A percentile compares a stretch with the other conserved stretches of the same genome.
Conservation (phyloP, 169 alveolate genomes). For the Plasmodium relictum region DNA sequence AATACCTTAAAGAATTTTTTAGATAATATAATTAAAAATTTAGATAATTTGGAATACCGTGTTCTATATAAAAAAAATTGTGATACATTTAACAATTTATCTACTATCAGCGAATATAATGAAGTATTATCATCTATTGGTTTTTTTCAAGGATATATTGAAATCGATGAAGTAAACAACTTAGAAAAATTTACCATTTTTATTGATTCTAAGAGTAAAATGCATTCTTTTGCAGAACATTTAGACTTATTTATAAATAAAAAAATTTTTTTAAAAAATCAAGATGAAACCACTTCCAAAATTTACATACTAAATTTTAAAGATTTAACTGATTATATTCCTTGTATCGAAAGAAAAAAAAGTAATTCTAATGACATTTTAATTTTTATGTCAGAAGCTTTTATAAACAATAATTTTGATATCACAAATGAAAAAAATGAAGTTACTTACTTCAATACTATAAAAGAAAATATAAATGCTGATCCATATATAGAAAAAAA, state of each 20-base stretch:
- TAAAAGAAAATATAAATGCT: conserved; percentile 8
- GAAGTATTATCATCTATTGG: conserved; percentile 35
- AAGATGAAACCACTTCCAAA: conserved; percentile 37
- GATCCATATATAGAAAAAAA: conserved; percentile 31
- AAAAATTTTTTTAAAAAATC: conserved; percentile 53
- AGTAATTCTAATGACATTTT: conserved; percentile 17
- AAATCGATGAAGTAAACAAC: conserved; percentile 55
- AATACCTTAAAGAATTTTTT: conserved; percentile 22
- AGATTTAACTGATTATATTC: conserved; percentile 45
- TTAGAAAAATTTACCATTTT: conserved; percentile 37
- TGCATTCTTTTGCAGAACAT: conserved; percentile 29
- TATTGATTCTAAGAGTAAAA: conserved; percentile 33
- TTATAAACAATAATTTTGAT: conserved; percentile 47
- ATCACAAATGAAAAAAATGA: conserved; percentile 50
- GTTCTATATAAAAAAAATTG: conserved; percentile 23
- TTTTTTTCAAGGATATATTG: conserved; percentile 42
- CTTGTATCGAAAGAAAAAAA: background rate
- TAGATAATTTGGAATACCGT: conserved; percentile 40
- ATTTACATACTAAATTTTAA: conserved; percentile 32
- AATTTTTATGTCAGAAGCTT: conserved; percentile 54
- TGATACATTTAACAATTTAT: conserved; percentile 7
- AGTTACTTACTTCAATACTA: conserved; percentile 18
- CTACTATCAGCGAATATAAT: conserved; percentile 32
- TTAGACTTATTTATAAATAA: conserved; percentile 46
- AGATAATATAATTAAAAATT: conserved; percentile 36